phyloP scores from a whole-genome alignment of 1,139 yeast species.

The Hyphopichia khmerensis region DNA sequence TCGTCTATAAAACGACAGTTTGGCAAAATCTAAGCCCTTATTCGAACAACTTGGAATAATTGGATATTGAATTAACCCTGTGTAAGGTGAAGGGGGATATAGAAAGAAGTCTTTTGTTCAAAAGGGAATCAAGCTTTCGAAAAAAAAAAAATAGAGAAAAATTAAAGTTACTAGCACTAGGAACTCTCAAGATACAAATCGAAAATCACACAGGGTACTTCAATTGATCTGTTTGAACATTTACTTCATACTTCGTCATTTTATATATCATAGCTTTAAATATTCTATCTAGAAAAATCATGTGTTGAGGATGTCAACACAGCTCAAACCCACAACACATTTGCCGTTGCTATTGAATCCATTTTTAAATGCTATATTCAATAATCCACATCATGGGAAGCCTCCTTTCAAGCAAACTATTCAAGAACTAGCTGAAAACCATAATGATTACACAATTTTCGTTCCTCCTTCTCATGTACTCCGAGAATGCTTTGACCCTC shows the following conservation, averaged over 20 bases:
- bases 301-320: slow-evolving; percentile 1
- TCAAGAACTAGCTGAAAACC: slow-evolving; percentile 37
- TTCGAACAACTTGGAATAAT: too few species aligned
- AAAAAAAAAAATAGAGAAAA: background rate
- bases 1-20: too few species aligned
- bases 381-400: slow-evolving; percentile 56
- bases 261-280: too few species aligned
- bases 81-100: too few species aligned
- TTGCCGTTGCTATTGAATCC: slow-evolving; percentile 58
- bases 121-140: background rate
- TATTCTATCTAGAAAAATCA: background rate
- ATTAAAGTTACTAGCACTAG: background rate
- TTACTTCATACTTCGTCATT: too few species aligned
- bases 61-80: too few species aligned
- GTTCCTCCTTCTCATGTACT: slow-evolving; percentile 61
- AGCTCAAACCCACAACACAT: slow-evolving; percentile 12
- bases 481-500: slow-evolving; percentile 51
- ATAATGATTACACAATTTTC: slow-evolving; percentile 52
- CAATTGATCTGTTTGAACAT: background rate
- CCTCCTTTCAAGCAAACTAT: slow-evolving; percentile 52
- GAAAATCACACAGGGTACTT: background rate
- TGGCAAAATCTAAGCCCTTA: too few species aligned
- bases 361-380: slow-evolving; percentile 63
- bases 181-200: background rate
- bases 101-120: background rate